Conservation (phyloP, 257 asterid genomes). For the Solanum virginianum region DNA sequence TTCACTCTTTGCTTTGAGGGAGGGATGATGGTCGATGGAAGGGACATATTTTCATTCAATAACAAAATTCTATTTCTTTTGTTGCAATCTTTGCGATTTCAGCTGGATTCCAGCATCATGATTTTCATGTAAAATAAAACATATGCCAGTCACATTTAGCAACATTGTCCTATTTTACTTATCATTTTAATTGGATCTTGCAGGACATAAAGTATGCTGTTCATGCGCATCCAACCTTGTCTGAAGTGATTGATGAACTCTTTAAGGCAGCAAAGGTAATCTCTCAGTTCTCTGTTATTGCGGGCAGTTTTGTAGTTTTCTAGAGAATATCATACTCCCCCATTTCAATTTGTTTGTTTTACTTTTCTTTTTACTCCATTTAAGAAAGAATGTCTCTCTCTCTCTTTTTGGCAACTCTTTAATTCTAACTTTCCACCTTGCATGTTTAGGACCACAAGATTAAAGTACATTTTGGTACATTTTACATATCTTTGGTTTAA, state of each 20-base stretch:
- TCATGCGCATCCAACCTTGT: constrained; percentile 94
- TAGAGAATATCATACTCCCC: too few relatives aligned
- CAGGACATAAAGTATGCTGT: constrained; percentile 89
- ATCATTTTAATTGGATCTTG: constrained; percentile 14
- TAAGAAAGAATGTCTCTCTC: too few relatives aligned
- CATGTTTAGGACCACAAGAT: too few relatives aligned
- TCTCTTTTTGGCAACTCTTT: too few relatives aligned
- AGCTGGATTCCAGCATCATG: not conserved
- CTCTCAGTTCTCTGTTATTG: not conserved
- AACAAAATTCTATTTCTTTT: not conserved
- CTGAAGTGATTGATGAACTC: constrained; percentile 89
- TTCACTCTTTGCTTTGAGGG: not conserved
- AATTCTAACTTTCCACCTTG: too few relatives aligned
- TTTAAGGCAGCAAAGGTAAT: constrained; percentile 82
- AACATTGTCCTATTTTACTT: not conserved
- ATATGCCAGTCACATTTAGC: not conserved
- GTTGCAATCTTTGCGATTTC: not conserved
- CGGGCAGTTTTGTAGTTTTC: not conserved
- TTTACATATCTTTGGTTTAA: too few relatives aligned
- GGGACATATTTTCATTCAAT: not conserved
- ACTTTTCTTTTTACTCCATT: too few relatives aligned
- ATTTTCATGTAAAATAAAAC: not conserved
- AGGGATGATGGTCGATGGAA: not conserved
- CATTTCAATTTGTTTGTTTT: too few relatives aligned
- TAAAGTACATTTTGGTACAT: too few relatives aligned